Base-by-base conservation (phyloP, 176 grass and related monocot species). In the Puccinellia tenuiflora region DNA sequence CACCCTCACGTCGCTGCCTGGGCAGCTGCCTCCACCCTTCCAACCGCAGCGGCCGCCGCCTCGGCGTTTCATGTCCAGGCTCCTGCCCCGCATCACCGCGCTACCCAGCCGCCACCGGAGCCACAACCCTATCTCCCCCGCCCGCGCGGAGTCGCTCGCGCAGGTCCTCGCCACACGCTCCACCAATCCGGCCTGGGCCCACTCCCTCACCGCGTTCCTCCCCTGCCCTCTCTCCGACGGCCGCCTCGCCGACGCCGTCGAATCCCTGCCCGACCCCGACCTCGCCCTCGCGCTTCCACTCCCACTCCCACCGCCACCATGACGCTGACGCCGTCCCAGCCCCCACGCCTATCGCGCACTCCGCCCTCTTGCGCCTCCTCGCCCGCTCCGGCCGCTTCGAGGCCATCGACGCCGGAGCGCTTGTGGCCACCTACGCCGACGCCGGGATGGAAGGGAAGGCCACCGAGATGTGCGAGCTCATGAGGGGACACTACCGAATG, bases 141-240 rank as follows among this genome's bases (percentile, higher is more conserved):
- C 60, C 52, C 17, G 77, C 78, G 52, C 78, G 39, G 78, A 73
- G 18, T 82, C 78, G 51, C 77, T 89, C 71, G 71, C 88, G 18
- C 70, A 50, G 39, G 53, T 78, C 79, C 83, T 90, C 83, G 53
- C 88, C 73, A 21, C 79, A 46, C 79, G 83, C 88, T 16, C 64
- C 78, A 46, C 43, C 43, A 71, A 86, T 16, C 88, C 83, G 1
- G 5, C 64, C 65, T 90, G 88, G 88, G 2, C 73, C n/a, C 73
- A 54, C 59, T 60, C 51, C n/a, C 60, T 85, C 82, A 60, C 77
- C 29, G 77, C 68, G 72, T 79, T 86, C 64, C 73, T 86, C 83
- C 78, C 83, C 1, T 16, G 79, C 53, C 88, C 88, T 35, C 83
- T 89, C 87, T 85, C 83, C 63, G 88, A 90, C 64, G 62, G 78